A percentile compares a stretch with the other conserved stretches of the same genome.
These are phyloP conservation scores for Raffaelea deltoideospora DNA, from an alignment of 2,329 filamentous ascomycete genomes.

Conservation along the genomic window DNA sequence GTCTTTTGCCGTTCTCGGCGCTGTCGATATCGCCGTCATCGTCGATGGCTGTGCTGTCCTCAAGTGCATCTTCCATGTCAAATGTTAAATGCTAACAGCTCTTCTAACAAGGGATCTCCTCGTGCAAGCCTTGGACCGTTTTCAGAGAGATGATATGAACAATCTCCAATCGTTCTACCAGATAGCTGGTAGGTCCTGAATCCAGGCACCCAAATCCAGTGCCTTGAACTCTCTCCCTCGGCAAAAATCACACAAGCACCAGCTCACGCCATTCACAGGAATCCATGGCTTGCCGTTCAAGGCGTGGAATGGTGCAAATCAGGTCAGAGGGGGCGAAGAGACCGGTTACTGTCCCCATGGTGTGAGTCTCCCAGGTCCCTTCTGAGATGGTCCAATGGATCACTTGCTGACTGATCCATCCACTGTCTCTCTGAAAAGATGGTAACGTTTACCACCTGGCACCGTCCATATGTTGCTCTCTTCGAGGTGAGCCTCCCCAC, in stretches of 20 bases:
- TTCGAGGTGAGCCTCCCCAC: conserved; percentile 29
- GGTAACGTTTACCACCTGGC: conserved; percentile 36
- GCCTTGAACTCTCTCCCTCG: not conserved
- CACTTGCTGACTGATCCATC: not conserved
- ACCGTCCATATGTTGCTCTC: conserved; percentile 37
- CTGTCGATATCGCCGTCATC: conserved; percentile 7
- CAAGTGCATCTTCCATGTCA: not conserved
- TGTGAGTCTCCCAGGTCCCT: too few species aligned
- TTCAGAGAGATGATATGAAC: conserved; percentile 24
- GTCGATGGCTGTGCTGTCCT: not conserved
- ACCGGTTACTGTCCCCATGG: conserved; percentile 31
- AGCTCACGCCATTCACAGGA: conserved; percentile 10
- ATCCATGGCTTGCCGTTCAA: conserved; percentile 18
- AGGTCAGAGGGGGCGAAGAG: conserved; percentile 17
- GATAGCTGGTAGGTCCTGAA: conserved; percentile 24
- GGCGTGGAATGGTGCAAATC: conserved; percentile 20
- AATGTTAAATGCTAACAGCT: not conserved
- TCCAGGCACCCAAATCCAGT: not conserved
- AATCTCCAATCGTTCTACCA: conserved; percentile 35
- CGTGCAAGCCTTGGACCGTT: conserved; percentile 26
- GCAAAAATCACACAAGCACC: too few species aligned
- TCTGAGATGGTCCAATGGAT: too few species aligned
- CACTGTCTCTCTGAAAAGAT: too few species aligned
- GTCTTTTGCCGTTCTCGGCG: not conserved
- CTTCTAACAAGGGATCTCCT: conserved; percentile 32